These are phyloP conservation scores for Forsythia suspensa DNA, from an alignment of 257 asterid species.

Conservation along the genomic window DNA sequence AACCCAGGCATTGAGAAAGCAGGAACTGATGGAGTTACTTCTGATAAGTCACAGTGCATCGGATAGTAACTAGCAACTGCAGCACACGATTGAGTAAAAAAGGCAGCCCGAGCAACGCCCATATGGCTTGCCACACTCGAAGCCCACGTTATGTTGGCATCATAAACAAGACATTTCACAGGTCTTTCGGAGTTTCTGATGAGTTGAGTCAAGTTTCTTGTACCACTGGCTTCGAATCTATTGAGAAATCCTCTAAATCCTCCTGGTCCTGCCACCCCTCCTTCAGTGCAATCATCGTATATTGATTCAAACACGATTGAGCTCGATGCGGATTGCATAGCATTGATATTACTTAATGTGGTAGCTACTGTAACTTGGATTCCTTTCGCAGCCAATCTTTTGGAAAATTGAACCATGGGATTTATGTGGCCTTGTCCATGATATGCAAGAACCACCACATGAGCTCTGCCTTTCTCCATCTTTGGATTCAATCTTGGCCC, in stretches of 20 bases:
- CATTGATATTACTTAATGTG: constrained; percentile 38
- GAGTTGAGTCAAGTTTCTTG: constrained; percentile 37
- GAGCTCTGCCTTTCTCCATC: constrained; percentile 46
- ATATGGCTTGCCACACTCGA: constrained; percentile 36
- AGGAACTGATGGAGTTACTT: constrained; percentile 32
- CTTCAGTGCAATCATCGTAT: constrained; percentile 40
- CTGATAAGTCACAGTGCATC: constrained; percentile 46
- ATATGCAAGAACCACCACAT: constrained; percentile 47
- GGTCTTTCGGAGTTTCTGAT: constrained; percentile 34
- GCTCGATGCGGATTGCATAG: constrained; percentile 27
- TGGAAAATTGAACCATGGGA: constrained; percentile 61
- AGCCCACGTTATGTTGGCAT: constrained; percentile 59
- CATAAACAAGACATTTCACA: constrained; percentile 54
- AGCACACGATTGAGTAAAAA: constrained; percentile 66
- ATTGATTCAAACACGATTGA: constrained; percentile 38
- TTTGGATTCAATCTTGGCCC: not conserved
- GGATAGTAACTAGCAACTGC: constrained; percentile 50
- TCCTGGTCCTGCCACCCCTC: constrained; percentile 52
- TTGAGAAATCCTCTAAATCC: constrained; percentile 59
- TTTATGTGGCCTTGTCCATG: constrained; percentile 69
- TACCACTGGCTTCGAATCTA: constrained; percentile 50
- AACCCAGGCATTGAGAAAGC: constrained; percentile 33
- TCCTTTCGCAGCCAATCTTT: constrained; percentile 50
- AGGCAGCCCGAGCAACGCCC: constrained; percentile 42
- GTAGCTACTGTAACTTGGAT: constrained; percentile 51